Evolutionary conservation across 2,329 filamentous ascomycete genomes (phyloP), one percentile per base, ranked within the genome.

Genomic region (Acarospora socialis): DNA sequence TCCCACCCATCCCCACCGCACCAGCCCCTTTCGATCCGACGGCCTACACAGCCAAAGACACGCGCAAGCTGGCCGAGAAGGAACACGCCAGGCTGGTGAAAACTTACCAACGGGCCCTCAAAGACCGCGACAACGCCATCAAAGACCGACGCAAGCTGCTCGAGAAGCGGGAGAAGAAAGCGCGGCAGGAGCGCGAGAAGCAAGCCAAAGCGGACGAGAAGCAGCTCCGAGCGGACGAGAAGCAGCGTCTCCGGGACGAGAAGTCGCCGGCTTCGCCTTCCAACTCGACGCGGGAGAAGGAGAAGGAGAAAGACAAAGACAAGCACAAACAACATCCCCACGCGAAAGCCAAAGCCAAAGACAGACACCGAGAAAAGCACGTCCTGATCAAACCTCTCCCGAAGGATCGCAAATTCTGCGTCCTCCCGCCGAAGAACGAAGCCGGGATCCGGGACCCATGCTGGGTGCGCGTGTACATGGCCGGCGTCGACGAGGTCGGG

Each of bases 401-500:
- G 27, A 77, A 76, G 44, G 65, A 78, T 30, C 69, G 72, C 36
- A 87, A 81, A 47, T 93, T 94, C 53, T 90, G 83, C 56, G 73
- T 75, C 44, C 56, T 87, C 3, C 82, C 70, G 1, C 58, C 79
- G 0, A 62, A 61, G 30, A 61, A 68, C 31, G 62, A 61, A 35
- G 57, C 53, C 32, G 73, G 72, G 5, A 59, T 63, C 37, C 58
- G 64, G 25, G 82, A 92, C 50, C 59, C 68, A 4, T 70, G 75
- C 10, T 93, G 86, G 84, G 60, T 84, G 1, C 65, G 76, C 26
- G 69, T 93, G 3, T 76, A 74, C 46, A 90, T 94, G 80, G 68
- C 77, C 36, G 75, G 73, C 32, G 73, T 90, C 38, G 84, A 92
- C 48, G 81, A 92, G 53, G 79, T 92, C 1, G 75, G 72, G 5